A percentile compares a stretch with the other conserved stretches of the same genome.
phyloP scores from a whole-genome alignment of 2,329 filamentous ascomycete genomes.

The Boeremia exigua region DNA sequence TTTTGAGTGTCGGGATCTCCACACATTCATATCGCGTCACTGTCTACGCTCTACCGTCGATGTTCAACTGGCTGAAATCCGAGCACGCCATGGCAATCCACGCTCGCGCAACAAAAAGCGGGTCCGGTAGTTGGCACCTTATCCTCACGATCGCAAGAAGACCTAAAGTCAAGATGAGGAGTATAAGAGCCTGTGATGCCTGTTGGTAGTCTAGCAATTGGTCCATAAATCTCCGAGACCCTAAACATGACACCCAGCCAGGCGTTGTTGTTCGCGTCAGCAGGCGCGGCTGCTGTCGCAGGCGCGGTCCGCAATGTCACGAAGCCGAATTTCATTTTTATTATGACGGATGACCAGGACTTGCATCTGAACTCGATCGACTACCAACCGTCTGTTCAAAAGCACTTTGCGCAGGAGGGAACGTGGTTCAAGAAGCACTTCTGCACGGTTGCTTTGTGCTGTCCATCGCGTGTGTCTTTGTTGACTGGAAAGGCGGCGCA shows the following conservation, averaged over 20 bases:
- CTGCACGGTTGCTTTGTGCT: constrained; percentile 71
- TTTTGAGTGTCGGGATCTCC: neutral
- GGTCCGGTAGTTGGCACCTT: neutral
- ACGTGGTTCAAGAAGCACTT: constrained; percentile 68
- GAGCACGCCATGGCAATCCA: constrained; percentile 8
- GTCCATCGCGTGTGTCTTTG: constrained; percentile 69
- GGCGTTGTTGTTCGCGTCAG: constrained; percentile 11
- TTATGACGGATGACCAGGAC: constrained; percentile 73
- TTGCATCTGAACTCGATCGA: constrained; percentile 65
- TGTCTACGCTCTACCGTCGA: neutral
- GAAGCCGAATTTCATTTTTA: constrained; percentile 66
- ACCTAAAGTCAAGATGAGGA: neutral
- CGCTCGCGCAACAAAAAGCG: constrained; percentile 15
- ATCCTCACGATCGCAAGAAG: neutral
- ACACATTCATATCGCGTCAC: neutral
- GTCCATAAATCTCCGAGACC: neutral
- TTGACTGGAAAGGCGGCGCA: constrained; percentile 72
- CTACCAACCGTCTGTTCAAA: constrained; percentile 65
- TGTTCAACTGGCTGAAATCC: neutral
- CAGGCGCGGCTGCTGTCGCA: constrained; percentile 5
- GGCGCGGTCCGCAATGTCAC: constrained; percentile 1
- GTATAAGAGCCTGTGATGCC: neutral
- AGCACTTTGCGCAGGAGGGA: constrained; percentile 64
- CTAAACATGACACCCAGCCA: constrained; percentile 14
- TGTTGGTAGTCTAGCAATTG: neutral